Conservation (phyloP, 2,329 filamentous ascomycete species). For the Trichoderma sp. region DNA sequence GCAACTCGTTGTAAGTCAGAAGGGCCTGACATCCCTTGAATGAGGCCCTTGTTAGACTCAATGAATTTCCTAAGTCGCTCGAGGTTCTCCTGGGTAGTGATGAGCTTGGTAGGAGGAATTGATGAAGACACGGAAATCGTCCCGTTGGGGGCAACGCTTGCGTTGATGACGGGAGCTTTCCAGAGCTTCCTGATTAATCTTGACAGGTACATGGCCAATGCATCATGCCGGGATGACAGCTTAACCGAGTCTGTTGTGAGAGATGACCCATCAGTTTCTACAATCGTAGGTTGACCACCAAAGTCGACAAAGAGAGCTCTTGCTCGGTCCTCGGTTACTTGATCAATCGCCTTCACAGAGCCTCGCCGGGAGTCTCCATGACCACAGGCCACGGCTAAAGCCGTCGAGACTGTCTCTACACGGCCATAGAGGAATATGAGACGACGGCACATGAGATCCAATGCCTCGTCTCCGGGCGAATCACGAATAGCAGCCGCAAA, state of each 20-base stretch:
- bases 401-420: conserved; percentile 85
- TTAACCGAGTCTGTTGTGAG: conserved; percentile 80
- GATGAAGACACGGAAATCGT: conserved; percentile 68
- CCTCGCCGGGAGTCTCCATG: conserved; percentile 77
- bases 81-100: conserved; percentile 77
- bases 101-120: conserved; percentile 69
- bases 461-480: conserved; percentile 74
- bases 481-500: conserved; percentile 81
- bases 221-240: conserved; percentile 87
- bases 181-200: conserved; percentile 88
- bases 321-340: conserved; percentile 82
- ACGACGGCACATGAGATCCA: conserved; percentile 79
- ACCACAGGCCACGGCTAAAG: conserved; percentile 91
- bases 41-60: conserved; percentile 83
- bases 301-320: conserved; percentile 89
- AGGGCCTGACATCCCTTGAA: conserved; percentile 91
- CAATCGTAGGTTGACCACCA: conserved; percentile 83
- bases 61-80: conserved; percentile 81
- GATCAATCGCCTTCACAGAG: conserved; percentile 77
- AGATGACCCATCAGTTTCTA: conserved; percentile 73
- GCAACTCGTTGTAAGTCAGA: conserved; percentile 78
- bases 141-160: conserved; percentile 56
- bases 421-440: conserved; percentile 87
- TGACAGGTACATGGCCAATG: conserved; percentile 83
- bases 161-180: conserved; percentile 74